Base-by-base conservation (phyloP, 176 grass and related monocot species). In the Triticum dicoccoides region DNA sequence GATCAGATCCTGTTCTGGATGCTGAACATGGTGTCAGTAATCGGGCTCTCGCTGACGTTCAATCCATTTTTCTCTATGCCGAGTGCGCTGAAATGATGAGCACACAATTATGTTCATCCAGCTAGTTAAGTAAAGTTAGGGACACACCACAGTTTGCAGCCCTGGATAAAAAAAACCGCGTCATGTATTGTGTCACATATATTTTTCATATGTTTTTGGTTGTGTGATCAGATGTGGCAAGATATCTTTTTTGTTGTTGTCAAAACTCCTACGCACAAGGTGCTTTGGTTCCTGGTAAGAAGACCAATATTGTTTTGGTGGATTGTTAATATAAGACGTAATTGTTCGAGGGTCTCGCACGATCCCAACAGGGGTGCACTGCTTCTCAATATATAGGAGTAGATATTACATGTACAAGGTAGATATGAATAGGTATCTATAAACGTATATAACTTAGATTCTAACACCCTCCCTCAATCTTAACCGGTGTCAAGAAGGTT, bases 1-100 rank as follows among this genome's bases (percentile, higher is more conserved):
- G 87, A 89, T 79, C 92, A 94, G 25, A 80, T 94, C 64, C 59
- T 92, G 49, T 94, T 94, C 85, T 61, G 87, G 73, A 86, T 92
- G 71, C 52, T 94, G 45, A 92, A 80, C 67, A 73, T 88, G 85
- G 87, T 92, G 8, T 86, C 82, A 2, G 24, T 92, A 6, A 61
- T 89, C 30, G 85, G 92, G 29, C 44, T 94, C 17, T 14, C 76
- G 2, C 65, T 94, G 61, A 87, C 84, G 2, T 90, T 89, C 85
- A 88, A 54, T 59, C 90, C 82, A 65, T 94, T 90, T 58, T 89
- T 94, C 64, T 45, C 81, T 15, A 21, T 92, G 29, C 76, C 81
- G 0, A 78, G 38, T 65, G 20, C 38, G 5, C 72, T 71, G 81
- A 71, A 8, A 82, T 71, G 81, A 81, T 65, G 5, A 44, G 25